Base-by-base conservation (phyloP, 2,329 filamentous ascomycete species). In the Phialophora expanda region DNA sequence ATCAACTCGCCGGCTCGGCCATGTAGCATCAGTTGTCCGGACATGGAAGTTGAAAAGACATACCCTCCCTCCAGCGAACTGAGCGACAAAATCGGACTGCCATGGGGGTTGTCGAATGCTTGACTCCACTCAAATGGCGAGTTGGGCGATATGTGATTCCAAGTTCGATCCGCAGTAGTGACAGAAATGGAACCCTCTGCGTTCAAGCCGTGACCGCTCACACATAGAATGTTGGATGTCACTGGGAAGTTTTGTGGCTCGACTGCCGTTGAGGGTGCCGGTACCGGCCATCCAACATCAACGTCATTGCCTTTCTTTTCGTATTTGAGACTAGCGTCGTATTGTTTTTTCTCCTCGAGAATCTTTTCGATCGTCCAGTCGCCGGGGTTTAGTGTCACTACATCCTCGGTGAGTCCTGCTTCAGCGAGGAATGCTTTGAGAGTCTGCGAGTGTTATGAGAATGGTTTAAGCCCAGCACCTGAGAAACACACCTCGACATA, bases 311-410 rank as follows among this genome's bases (percentile, higher is more conserved):
- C 75, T 5, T 81, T 83, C 72, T 84, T 86, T 72, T 88, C 86
- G 67, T 87, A 87, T 2, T 77, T 79, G 28, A 83, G 73, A 62
- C 78, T 85, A 12, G 85, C 73, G 71, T 89, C 86, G 69, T 85
- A 88, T 0, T 77, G 78, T 71, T 80, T 82, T 76, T 88, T 89
- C 75, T 89, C 86, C 56, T 86, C 81, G 7, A 89, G 77, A n/a
- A 88, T 78, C 53, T 82, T 78, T 71, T 89, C 86, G 60, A 89
- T 81, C 2, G 86, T 87, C 74, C 86, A 77, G 61, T 81, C 78
- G 32, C 78, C 69, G 3, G 76, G 74, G 3, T 75, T 73, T 8
- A 69, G 65, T 20, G 71, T 73, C 0, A 83, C 86, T 55, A 78
- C 81, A 75, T 86, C 81, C 20, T 77, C 68, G 12, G 84, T 78